These are phyloP conservation scores for Leccinum disarticulatum DNA, from an alignment of 768 basidiomycete species.

Conservation along the genomic window DNA sequence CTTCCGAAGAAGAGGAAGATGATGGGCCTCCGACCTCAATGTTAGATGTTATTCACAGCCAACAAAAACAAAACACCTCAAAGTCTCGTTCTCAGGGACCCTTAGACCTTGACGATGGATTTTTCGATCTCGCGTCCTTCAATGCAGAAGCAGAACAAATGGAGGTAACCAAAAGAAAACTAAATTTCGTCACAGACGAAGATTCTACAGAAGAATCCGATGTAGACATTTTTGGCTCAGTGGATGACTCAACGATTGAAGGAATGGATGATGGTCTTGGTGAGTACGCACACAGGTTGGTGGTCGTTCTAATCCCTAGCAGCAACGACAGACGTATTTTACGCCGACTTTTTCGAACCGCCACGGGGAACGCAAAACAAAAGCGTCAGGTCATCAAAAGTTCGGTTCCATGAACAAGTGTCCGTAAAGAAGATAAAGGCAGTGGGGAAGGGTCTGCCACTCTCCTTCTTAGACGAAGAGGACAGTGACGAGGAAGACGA, in stretches of 20 bases:
- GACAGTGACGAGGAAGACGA: constrained; percentile 41
- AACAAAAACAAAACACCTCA: constrained; percentile 24
- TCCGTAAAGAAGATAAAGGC: constrained; percentile 78
- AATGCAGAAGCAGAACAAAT: constrained; percentile 79
- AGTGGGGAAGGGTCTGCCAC: constrained; percentile 62
- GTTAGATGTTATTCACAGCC: constrained; percentile 26
- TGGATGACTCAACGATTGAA: constrained; percentile 46
- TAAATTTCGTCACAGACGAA: constrained; percentile 52
- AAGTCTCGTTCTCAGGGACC: constrained; percentile 30
- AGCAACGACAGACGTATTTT: constrained; percentile 54
- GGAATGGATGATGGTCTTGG: constrained; percentile 44
- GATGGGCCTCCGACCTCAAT: constrained; percentile 23
- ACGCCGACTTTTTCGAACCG: constrained; percentile 80
- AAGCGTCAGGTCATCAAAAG: constrained; percentile 39
- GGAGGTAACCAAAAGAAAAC: constrained; percentile 56
- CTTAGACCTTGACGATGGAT: constrained; percentile 77
- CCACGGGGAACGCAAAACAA: constrained; percentile 35
- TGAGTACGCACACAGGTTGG: constrained; percentile 27
- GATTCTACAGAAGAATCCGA: constrained; percentile 52
- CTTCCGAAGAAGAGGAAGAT: constrained; percentile 39
- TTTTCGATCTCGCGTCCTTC: constrained; percentile 87
- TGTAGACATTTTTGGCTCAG: constrained; percentile 66
- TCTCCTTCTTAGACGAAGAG: constrained; percentile 40
- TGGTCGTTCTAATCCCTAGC: constrained; percentile 2
- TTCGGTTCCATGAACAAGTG: constrained; percentile 81